Conservation (phyloP, 139 green algal species). For the Coelastrella sp. region DNA sequence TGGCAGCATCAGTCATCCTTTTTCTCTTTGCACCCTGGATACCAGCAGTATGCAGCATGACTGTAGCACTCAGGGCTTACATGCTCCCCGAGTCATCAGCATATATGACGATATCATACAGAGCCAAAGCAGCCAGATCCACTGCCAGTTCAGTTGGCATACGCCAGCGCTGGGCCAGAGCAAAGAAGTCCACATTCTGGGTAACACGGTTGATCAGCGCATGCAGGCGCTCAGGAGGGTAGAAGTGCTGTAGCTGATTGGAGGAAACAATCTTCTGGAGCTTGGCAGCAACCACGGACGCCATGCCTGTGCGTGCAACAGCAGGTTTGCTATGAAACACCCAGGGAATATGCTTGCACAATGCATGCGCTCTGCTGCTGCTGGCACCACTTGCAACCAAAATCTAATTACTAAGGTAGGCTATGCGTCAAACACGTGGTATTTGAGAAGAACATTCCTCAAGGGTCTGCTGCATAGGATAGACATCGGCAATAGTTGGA, state of each 20-base stretch:
- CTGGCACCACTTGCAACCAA: no score
- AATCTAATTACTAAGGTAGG: no score
- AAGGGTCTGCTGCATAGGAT: no score
- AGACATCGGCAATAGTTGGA: no score
- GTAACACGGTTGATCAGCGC: slow-evolving; percentile 9
- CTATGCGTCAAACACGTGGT: no score
- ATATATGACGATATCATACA: slow-evolving; percentile 50
- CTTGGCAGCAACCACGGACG: slow-evolving; percentile 34
- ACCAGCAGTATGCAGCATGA: no score
- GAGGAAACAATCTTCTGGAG: slow-evolving; percentile 30
- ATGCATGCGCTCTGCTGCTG: no score
- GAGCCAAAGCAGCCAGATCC: slow-evolving; percentile 36
- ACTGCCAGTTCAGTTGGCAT: slow-evolving; percentile 48
- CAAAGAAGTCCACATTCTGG: slow-evolving; percentile 38
- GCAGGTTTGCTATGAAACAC: neutral
- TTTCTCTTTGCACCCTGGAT: no score
- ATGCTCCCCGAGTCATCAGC: slow-evolving; percentile 43
- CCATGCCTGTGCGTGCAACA: slow-evolving; percentile 17
- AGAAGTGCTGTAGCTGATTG: slow-evolving; percentile 50
- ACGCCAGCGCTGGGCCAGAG: slow-evolving; percentile 40
- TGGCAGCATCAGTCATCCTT: no score
- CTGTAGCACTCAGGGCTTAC: no score
- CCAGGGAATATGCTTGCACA: no score
- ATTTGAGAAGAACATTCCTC: no score
- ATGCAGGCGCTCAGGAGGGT: slow-evolving; percentile 31